Conservation (phyloP, 805 yeast species). For the Saccharomycopsis fibuligera region DNA sequence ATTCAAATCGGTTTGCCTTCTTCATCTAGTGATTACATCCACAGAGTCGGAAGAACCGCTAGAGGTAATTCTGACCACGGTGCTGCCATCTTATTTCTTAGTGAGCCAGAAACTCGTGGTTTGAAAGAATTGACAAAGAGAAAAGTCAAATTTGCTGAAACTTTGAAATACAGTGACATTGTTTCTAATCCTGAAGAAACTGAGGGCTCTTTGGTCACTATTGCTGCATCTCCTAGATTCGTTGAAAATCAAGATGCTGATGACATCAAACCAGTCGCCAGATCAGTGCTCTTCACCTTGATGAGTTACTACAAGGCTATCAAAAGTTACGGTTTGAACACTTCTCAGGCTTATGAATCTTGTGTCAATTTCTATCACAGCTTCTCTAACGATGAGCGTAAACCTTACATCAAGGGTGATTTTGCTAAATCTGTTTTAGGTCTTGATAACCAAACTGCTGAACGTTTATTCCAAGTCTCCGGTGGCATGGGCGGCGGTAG, state of each 20-base stretch:
- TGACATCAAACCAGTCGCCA: too few species aligned
- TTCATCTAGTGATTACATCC: slow-evolving; percentile 75
- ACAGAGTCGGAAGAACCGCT: slow-evolving; percentile 94
- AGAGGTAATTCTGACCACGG: slow-evolving; percentile 75
- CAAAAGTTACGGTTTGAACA: slow-evolving; percentile 2
- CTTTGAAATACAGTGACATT: slow-evolving; percentile 34
- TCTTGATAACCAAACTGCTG: neutral
- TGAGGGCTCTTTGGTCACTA: slow-evolving; percentile 6
- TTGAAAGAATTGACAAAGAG: slow-evolving; percentile 42
- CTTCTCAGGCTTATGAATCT: neutral
- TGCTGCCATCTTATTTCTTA: slow-evolving; percentile 53
- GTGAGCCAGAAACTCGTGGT: slow-evolving; percentile 53
- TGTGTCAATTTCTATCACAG: neutral
- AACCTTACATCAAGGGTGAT: neutral
- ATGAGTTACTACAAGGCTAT: slow-evolving; percentile 8
- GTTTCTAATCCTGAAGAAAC: slow-evolving; percentile 27
- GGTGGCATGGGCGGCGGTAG: too few species aligned
- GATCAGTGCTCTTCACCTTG: too few species aligned
- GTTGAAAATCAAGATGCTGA: neutral
- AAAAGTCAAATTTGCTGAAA: slow-evolving; percentile 46
- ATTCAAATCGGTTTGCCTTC: slow-evolving; percentile 75
- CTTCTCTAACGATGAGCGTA: neutral
- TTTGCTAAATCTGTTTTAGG: slow-evolving; percentile 4
- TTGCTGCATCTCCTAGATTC: neutral
- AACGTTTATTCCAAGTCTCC: neutral